Percentiles rank a stretch among this genome's conserved stretches.
Conservation (phyloP, 1,139 yeast species). For the Diutina siamensis region DNA sequence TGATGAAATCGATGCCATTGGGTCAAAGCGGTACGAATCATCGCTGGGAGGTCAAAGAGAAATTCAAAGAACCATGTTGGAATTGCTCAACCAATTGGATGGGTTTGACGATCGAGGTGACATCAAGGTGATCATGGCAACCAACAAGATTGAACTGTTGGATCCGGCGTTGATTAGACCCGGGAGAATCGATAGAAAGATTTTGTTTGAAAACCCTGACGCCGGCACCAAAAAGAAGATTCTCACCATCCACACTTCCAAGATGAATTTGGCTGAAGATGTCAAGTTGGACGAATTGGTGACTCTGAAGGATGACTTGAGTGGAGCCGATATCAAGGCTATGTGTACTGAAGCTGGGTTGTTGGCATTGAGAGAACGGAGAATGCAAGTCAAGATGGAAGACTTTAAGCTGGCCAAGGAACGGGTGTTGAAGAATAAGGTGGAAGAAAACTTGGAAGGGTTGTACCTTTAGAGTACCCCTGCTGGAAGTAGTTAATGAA, state of each 20-base stretch:
- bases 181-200: slow-evolving; percentile 97
- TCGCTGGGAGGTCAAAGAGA: slow-evolving; percentile 97
- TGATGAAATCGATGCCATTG: slow-evolving; percentile 98
- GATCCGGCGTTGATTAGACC: slow-evolving; percentile 99
- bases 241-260: slow-evolving; percentile 83
- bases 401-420: slow-evolving; percentile 95
- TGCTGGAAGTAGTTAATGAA: neutral
- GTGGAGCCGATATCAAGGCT: slow-evolving; percentile 98
- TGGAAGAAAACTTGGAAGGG: slow-evolving; percentile 94
- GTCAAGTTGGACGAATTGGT: slow-evolving; percentile 87
- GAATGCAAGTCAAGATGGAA: slow-evolving; percentile 95
- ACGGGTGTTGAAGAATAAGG: slow-evolving; percentile 93
- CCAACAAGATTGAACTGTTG: slow-evolving; percentile 86
- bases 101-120: slow-evolving; percentile 98
- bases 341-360: slow-evolving; percentile 97
- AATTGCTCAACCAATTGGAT: slow-evolving; percentile 88
- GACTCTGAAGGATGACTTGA: slow-evolving; percentile 83
- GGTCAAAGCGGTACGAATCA: slow-evolving; percentile 93
- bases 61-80: slow-evolving; percentile 97
- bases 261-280: slow-evolving; percentile 83
- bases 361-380: slow-evolving; percentile 89
- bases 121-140: slow-evolving; percentile 98
- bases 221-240: slow-evolving; percentile 88
- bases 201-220: slow-evolving; percentile 93
- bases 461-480: slow-evolving; percentile 49